Evolutionary conservation across 129 eudicot genomes (phyloP).

Genomic region (Centella asiatica): DNA sequence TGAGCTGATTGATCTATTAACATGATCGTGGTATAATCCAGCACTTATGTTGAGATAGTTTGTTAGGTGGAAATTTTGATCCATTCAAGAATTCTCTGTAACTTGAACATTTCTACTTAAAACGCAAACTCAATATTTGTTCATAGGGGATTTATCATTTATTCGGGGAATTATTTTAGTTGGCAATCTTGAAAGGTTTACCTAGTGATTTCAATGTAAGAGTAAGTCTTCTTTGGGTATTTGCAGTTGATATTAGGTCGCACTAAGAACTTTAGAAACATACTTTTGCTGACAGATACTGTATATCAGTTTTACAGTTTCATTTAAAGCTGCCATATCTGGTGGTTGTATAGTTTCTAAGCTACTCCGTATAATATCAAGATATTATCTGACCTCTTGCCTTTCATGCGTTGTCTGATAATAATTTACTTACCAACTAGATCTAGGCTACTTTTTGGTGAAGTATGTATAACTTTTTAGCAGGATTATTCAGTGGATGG

Average conservation of each 20-base stretch:
- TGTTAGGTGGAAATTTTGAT: neutral
- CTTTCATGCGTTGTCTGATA: neutral
- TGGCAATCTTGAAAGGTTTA: neutral
- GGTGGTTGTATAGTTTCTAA: neutral
- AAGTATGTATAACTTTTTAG: neutral
- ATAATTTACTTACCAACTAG: neutral
- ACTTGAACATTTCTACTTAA: neutral
- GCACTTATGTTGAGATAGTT: neutral
- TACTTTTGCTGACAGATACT: neutral
- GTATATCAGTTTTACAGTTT: neutral
- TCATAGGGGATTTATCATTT: neutral
- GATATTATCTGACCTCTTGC: neutral
- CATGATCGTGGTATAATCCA: neutral
- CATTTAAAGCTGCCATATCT: neutral
- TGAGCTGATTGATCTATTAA: neutral
- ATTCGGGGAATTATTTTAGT: neutral
- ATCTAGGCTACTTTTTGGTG: neutral
- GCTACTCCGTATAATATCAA: neutral
- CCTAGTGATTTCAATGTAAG: neutral
- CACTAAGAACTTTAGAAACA: neutral
- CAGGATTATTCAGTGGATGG: neutral
- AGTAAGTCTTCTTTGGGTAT: neutral
- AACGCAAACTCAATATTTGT: neutral
- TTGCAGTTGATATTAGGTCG: conserved; percentile 2
- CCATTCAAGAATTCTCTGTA: neutral